phyloP scores from a whole-genome alignment of 345 rosid species.

The Hibiscus trionum region DNA sequence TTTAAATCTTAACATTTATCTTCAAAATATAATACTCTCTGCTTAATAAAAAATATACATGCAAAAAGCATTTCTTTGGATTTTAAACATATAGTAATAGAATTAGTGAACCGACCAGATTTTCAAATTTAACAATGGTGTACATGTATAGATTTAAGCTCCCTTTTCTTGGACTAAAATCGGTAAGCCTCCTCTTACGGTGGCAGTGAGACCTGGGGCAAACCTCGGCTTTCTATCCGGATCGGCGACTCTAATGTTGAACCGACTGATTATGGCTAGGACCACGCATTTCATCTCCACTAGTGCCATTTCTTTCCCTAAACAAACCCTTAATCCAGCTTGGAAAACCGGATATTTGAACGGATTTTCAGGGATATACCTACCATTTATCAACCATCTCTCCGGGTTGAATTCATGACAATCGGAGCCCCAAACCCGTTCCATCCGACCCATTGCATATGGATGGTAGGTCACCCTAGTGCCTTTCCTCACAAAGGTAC shows the following conservation, averaged over 20 bases:
- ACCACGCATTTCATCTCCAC: constrained; percentile 52
- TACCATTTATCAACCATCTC: constrained; percentile 38
- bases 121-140: not conserved
- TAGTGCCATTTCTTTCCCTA: constrained; percentile 58
- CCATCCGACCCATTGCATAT: constrained; percentile 66
- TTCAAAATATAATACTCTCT: too few species aligned
- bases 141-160: not conserved
- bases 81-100: too few species aligned
- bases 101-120: too few species aligned
- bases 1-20: too few species aligned
- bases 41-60: too few species aligned
- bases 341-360: constrained; percentile 64
- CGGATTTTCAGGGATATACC: constrained; percentile 26
- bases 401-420: constrained; percentile 37
- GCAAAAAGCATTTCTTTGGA: too few species aligned
- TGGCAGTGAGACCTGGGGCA: constrained; percentile 71
- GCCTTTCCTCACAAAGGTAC: constrained; percentile 36
- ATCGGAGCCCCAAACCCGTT: constrained; percentile 47
- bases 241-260: constrained; percentile 28
- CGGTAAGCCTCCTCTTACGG: constrained; percentile 65
- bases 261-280: constrained; percentile 32
- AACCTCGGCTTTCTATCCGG: constrained; percentile 30
- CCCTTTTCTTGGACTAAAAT: constrained; percentile 32
- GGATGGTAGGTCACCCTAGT: constrained; percentile 49
- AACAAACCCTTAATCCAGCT: constrained; percentile 54